phyloP scores from a whole-genome alignment of 305 asterid species.

The Solanum hybrid region DNA sequence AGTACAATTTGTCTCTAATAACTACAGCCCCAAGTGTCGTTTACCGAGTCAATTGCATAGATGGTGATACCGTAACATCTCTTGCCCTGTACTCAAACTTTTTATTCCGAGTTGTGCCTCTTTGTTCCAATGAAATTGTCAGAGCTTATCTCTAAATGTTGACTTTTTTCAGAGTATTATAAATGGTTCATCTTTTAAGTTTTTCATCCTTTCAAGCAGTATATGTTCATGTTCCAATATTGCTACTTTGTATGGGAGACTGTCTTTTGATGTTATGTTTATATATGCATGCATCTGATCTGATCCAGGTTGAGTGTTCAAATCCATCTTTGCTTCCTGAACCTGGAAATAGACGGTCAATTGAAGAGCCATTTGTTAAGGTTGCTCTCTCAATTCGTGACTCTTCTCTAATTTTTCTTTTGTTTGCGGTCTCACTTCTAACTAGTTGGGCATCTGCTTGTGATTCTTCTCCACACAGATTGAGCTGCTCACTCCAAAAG shows the following conservation, averaged over 20 bases:
- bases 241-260: not conserved
- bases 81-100: constrained; percentile 26
- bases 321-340: constrained; percentile 97
- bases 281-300: not conserved
- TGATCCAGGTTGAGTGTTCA: constrained; percentile 79
- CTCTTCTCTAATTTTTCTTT: not conserved
- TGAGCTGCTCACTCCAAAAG: constrained; percentile 95
- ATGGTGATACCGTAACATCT: constrained; percentile 77
- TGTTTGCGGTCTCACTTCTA: not conserved
- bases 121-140: not conserved
- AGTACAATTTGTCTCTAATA: constrained; percentile 83
- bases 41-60: constrained; percentile 64
- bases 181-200: not conserved
- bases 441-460: not conserved
- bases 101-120: not conserved
- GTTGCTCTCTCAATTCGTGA: constrained; percentile 24
- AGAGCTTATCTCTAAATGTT: not conserved
- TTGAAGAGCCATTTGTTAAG: constrained; percentile 97
- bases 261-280: not conserved
- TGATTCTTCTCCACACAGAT: constrained; percentile 40
- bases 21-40: constrained; percentile 99
- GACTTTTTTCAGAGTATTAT: not conserved
- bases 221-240: not conserved
- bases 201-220: not conserved
- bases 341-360: constrained; percentile 80